Evolutionary conservation across 345 rosid genomes (phyloP), one percentile per base, ranked within the genome.

Genomic region (Citrus australasica): DNA sequence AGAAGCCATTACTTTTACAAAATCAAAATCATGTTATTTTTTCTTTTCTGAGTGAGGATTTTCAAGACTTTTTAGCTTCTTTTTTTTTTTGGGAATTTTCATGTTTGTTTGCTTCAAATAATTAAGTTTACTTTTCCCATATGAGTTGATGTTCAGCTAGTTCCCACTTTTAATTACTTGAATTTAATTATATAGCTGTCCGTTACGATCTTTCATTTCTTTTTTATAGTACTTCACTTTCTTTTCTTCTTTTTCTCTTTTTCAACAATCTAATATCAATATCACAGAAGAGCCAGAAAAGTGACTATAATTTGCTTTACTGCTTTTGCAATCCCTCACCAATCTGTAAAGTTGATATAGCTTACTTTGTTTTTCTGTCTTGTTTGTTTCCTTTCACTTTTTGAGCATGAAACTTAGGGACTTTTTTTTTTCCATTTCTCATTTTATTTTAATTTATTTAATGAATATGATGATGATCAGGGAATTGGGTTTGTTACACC

Each of bases 401-500:
- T 69, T 61, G 70, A 59, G 66, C 37, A 64, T 60, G 60, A 77
- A 33, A 79, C 74, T 77, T 59, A 76, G 82, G 81, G 78, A 65
- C 28, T 79, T 83, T 63, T 32, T 3, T 16, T 38, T 30, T 59
- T 59, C 75, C 75, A 66, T 51, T 37, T 55, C 38, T 33, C 40
- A 46, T 46, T 14, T 53, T 67, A 51, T 59, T 42, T 72, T 65
- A 30, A 38, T 32, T 51, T 74, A 62, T 30, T 67, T 19, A 5
- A 32, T 38, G 48, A 68, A 46, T 48, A 28, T 80, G 65, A 69
- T 19, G 9, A 55, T 83, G 51, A 79, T 74, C 83, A 84, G 87
- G 89, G 81, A 55, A 77, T 76, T 76, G 86, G 81, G 67, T 65
- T 73, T 25, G 81, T 71, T 79, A 83, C 40, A 80, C 67, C 85